Percentiles rank a stretch among this genome's conserved stretches.
phyloP scores from a whole-genome alignment of 345 rosid species.

The Leavenworthia alabamica region DNA sequence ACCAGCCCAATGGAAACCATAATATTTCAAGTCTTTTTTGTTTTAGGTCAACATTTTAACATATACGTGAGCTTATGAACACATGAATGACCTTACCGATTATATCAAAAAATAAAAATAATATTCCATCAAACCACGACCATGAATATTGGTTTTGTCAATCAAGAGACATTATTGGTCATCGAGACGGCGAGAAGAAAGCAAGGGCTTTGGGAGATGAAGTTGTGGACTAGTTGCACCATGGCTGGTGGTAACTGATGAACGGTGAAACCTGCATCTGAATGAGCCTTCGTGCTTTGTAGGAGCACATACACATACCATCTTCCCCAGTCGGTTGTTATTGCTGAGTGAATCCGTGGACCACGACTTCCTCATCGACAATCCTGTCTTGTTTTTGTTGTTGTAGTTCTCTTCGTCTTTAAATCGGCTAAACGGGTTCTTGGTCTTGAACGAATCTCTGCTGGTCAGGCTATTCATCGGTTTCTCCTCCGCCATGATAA shows the following conservation, averaged over 20 bases:
- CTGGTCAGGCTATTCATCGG: conserved; percentile 13
- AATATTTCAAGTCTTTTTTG: background rate
- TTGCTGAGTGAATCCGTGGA: conserved; percentile 27
- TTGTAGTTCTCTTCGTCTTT: background rate
- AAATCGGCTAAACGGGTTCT: conserved; percentile 24
- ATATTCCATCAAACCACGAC: background rate
- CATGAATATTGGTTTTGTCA: background rate
- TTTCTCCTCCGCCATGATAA: conserved; percentile 19
- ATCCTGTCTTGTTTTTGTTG: conserved; percentile 3
- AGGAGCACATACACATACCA: conserved; percentile 21
- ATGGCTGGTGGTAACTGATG: conserved; percentile 14
- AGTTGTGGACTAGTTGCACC: conserved; percentile 4
- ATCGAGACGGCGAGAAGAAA: conserved; percentile 9
- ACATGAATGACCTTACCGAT: background rate
- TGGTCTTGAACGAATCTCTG: conserved; percentile 12
- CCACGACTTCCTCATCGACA: conserved; percentile 32
- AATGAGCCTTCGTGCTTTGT: conserved; percentile 31
- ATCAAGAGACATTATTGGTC: conserved; percentile 12
- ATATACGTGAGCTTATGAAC: background rate
- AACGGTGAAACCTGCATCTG: conserved; percentile 32
- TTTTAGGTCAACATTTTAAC: background rate
- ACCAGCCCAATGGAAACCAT: background rate
- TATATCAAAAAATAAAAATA: background rate
- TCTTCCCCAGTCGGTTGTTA: conserved; percentile 18
- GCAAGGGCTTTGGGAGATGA: conserved; percentile 26